These are phyloP conservation scores for Aspergillus proliferans DNA, from an alignment of 2,329 filamentous ascomycete species.

Conservation along the genomic window DNA sequence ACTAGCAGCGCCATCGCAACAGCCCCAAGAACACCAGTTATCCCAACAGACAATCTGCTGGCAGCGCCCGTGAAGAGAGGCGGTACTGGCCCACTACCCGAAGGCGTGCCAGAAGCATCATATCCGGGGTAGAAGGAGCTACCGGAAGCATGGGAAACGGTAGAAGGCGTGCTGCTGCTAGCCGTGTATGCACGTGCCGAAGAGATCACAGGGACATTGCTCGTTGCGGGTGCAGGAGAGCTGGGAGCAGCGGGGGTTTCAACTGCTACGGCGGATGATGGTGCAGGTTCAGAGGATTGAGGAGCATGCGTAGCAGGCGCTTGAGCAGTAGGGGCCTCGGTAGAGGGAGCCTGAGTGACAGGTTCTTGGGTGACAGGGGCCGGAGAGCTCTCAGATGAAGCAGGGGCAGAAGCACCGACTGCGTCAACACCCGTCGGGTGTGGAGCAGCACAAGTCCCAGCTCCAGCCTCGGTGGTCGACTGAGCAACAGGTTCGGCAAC, in stretches of 20 bases:
- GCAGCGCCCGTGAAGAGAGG: conserved; percentile 21
- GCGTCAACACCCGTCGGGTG: too few species aligned
- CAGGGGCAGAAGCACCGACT: background rate
- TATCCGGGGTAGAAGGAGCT: background rate
- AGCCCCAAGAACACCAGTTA: background rate
- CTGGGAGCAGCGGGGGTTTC: background rate
- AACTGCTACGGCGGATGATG: background rate
- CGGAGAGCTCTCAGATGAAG: background rate
- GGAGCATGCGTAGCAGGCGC: background rate
- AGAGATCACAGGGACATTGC: background rate
- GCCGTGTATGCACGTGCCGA: background rate
- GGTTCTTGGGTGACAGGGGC: background rate
- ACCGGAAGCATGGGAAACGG: background rate
- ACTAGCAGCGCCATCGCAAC: background rate
- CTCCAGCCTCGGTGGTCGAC: background rate
- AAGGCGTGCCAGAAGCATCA: conserved; percentile 2
- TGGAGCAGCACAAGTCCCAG: background rate
- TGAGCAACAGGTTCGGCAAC: background rate
- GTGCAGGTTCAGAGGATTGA: background rate
- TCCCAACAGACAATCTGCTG: conserved; percentile 11
- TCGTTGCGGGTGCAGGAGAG: background rate
- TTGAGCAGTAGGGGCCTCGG: background rate
- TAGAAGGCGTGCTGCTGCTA: background rate
- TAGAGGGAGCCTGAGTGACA: background rate
- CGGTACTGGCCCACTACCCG: conserved; percentile 4